Percentiles rank a stretch among this genome's conserved stretches.
Conservation (phyloP, 2,329 filamentous ascomycete genomes). For the Monosporascus sp. region DNA sequence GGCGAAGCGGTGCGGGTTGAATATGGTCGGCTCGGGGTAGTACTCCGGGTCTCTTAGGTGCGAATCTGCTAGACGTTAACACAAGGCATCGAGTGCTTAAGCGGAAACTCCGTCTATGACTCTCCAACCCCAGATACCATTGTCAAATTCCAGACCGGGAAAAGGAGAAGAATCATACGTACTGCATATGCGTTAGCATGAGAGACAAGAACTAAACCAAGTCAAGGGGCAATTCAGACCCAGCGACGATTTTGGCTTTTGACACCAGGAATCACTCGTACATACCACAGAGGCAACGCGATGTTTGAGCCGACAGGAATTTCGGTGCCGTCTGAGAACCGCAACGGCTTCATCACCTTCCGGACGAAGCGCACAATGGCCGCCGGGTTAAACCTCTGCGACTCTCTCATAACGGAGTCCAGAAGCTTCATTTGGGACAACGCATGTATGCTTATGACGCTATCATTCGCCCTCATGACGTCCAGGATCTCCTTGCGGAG, state of each 20-base stretch:
- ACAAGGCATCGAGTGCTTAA: conserved; percentile 10
- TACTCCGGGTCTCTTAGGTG: background rate
- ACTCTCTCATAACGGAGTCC: conserved; percentile 31
- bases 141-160: too few species aligned
- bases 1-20: conserved; percentile 31
- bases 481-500: conserved; percentile 43
- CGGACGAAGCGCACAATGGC: conserved; percentile 36
- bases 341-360: conserved; percentile 35
- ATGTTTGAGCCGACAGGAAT: conserved; percentile 35
- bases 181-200: too few species aligned
- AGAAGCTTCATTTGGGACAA: conserved; percentile 33
- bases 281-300: conserved; percentile 24
- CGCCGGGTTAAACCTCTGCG: conserved; percentile 21
- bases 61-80: background rate
- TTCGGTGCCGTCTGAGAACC: conserved; percentile 18
- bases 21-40: conserved; percentile 10
- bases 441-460: conserved; percentile 24
- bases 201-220: too few species aligned
- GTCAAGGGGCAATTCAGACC: too few species aligned
- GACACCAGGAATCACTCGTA: too few species aligned
- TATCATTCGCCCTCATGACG: conserved; percentile 28
- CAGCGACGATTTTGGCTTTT: too few species aligned
- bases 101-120: too few species aligned
- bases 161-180: too few species aligned
- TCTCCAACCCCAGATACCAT: too few species aligned